Base-by-base conservation (phyloP, 2,329 filamentous ascomycete genomes). In the Hypoxylon sp. region DNA sequence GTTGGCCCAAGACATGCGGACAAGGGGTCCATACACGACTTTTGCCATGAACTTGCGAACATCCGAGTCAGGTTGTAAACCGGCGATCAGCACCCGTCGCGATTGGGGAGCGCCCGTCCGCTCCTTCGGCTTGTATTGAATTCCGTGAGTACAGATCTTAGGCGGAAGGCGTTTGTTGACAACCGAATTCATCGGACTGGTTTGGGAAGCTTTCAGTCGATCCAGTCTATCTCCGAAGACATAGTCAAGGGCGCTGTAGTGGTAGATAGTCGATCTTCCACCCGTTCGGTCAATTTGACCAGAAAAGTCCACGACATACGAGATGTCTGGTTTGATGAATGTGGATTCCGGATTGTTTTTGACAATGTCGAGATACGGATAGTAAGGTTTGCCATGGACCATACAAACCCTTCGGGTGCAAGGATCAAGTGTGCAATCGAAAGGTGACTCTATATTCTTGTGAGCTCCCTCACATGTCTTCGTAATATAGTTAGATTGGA, bases 11-110 rank as follows among this genome's bases (percentile, higher is more conserved):
- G 2, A 20, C 3, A 54, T 50, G 2, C 44, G 32, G 1, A 70
- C 22, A 8, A 73, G 12, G 14, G 49, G 14, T 1, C 72, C 72
- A 14, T 69, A 70, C 8, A 66, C 55, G 2, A 73, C 66, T 11
- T 38, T 48, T 16, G 56, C 4, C 3, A 71, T 58, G 18, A 73
- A 8, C 1, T 64, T 49, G 4, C 4, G 4, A 2, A 61, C 54
- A 1, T 32, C 30, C 0, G 56, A 66, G 0, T 0, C 8, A 0
- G 30, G 38, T 5, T 42, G 12, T 1, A 72, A 22, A 2, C 49
- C 50, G 0, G 48, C 48, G 46, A 73, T 66, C 11, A 72, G 2
- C 1, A 73, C 57, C 49, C 52, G 63, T 33, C 69, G 70, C 4
- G 64, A 71, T 2, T 48, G 32, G n/a, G 20, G n/a, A 4, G 12